Percentiles rank a stretch among this genome's conserved stretches.
Conservation (phyloP, 2,329 filamentous ascomycete genomes). For the Septoria petroselini region DNA sequence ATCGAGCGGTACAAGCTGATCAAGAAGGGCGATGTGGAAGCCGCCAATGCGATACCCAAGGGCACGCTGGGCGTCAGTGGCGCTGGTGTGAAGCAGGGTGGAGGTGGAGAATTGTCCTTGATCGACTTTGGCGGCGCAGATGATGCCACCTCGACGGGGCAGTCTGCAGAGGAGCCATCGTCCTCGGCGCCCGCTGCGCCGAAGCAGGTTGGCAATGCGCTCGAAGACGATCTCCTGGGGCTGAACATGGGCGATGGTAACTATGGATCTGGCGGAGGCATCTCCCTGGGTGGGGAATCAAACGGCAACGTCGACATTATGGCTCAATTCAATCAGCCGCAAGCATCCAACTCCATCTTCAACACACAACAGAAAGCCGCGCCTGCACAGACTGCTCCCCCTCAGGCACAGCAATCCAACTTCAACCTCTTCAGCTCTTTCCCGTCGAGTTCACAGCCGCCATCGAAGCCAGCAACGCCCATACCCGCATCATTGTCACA, state of each 20-base stretch:
- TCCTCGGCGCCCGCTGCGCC: slow-evolving; percentile 43
- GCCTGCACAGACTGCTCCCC: slow-evolving; percentile 35
- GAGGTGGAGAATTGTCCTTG: slow-evolving; percentile 77
- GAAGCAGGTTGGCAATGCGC: slow-evolving; percentile 57
- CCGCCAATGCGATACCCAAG: slow-evolving; percentile 75
- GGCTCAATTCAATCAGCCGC: slow-evolving; percentile 37
- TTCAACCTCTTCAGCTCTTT: slow-evolving; percentile 56
- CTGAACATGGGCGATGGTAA: slow-evolving; percentile 71
- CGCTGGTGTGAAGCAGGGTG: slow-evolving; percentile 62
- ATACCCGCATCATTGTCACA: slow-evolving; percentile 36
- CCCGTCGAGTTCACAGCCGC: slow-evolving; percentile 32
- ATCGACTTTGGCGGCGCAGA: slow-evolving; percentile 81
- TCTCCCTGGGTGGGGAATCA: slow-evolving; percentile 63
- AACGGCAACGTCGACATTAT: slow-evolving; percentile 34
- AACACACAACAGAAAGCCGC: slow-evolving; percentile 27
- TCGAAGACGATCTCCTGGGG: slow-evolving; percentile 89
- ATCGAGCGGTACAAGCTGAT: slow-evolving; percentile 93
- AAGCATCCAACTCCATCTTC: slow-evolving; percentile 34
- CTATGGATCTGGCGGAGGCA: slow-evolving; percentile 74
- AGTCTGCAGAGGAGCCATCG: slow-evolving; percentile 34
- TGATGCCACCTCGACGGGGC: slow-evolving; percentile 38
- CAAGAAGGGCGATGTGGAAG: slow-evolving; percentile 90
- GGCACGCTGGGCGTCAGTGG: slow-evolving; percentile 69
- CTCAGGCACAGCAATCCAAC: slow-evolving; percentile 49
- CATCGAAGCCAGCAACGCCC: slow-evolving; percentile 51